phyloP scores from a whole-genome alignment of 2,329 filamentous ascomycete species.

The Tolypocladium tropicale region DNA sequence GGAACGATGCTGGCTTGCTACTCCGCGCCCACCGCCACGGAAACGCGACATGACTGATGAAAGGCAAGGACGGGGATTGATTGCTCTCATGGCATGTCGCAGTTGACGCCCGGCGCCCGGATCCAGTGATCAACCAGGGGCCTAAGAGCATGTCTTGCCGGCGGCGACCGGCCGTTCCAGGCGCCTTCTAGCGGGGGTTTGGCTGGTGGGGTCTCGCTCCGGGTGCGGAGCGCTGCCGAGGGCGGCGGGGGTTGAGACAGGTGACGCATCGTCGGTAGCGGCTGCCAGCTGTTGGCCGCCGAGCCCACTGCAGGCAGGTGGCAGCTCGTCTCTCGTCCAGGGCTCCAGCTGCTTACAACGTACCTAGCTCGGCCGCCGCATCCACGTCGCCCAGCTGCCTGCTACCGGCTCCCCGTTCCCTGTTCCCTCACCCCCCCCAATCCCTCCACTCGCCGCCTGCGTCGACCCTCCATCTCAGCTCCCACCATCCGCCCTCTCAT shows the following conservation, averaged over 20 bases:
- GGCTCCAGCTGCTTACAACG: too few relatives aligned
- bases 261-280: constrained; percentile 3
- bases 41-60: too few relatives aligned
- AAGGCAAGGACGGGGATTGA: too few relatives aligned
- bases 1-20: too few relatives aligned
- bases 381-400: too few relatives aligned
- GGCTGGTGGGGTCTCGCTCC: not conserved
- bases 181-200: not conserved
- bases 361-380: too few relatives aligned
- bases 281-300: not conserved
- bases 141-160: not conserved
- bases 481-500: not conserved
- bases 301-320: not conserved
- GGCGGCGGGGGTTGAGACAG: not conserved
- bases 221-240: not conserved
- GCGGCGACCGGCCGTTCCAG: not conserved
- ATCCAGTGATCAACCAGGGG: too few relatives aligned
- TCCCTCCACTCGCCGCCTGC: not conserved
- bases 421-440: not conserved
- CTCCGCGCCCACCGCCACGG: too few relatives aligned
- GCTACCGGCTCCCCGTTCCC: not conserved
- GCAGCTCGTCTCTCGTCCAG: too few relatives aligned
- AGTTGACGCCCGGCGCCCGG: too few relatives aligned
- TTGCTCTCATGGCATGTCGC: too few relatives aligned
- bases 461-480: not conserved